Evolutionary conservation across 139 green algal species (phyloP).

Genomic region (Eudorina sp.): DNA sequence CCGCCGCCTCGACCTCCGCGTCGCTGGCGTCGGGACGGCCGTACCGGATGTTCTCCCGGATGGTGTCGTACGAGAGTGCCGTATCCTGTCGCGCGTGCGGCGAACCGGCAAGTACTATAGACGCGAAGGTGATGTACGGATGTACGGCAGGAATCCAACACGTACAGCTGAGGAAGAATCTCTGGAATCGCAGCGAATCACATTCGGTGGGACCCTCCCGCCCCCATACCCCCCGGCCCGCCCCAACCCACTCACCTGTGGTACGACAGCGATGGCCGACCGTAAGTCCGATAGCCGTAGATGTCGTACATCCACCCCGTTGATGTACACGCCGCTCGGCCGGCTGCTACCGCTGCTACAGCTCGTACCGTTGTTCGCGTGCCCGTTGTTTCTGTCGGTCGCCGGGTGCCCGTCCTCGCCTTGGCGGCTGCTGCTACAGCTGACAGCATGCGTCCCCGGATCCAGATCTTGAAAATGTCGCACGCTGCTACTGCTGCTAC

Average conservation of each 20-base stretch:
- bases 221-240: not conserved
- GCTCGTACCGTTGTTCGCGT: not conserved
- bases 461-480: not conserved
- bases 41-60: slow-evolving; percentile 84
- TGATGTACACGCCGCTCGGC: slow-evolving; percentile 60
- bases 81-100: too few species aligned
- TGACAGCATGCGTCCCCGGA: not conserved
- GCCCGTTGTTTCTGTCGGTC: not conserved
- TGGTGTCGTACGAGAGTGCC: slow-evolving; percentile 81
- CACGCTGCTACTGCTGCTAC: not conserved
- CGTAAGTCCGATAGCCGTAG: slow-evolving; percentile 74
- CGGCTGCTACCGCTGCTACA: not conserved
- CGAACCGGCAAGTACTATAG: too few species aligned
- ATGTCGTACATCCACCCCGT: slow-evolving; percentile 82
- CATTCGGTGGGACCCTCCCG: too few species aligned
- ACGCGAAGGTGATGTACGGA: too few species aligned
- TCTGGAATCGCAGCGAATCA: too few species aligned
- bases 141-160: too few species aligned
- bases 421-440: not conserved
- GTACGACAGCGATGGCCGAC: slow-evolving; percentile 89
- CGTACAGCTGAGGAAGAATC: too few species aligned
- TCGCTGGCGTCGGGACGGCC: slow-evolving; percentile 72
- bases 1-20: slow-evolving; percentile 77
- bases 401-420: too few species aligned
- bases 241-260: slow-evolving; percentile 48